These are phyloP conservation scores for Cryptosporidium meleagridis DNA, from an alignment of 169 alveolate genomes.

Conservation along the genomic window DNA sequence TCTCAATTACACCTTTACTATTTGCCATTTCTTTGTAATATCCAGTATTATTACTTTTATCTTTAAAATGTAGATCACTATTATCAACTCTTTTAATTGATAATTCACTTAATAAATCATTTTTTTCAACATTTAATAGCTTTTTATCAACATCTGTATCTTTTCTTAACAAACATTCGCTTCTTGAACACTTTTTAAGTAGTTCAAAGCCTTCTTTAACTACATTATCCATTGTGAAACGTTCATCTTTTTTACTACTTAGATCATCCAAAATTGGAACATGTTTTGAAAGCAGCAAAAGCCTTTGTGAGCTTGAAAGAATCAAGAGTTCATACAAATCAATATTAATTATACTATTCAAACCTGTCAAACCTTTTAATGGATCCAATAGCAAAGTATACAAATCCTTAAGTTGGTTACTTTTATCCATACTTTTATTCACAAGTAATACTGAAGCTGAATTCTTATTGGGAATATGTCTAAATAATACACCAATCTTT, in stretches of 20 bases:
- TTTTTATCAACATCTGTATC: not conserved
- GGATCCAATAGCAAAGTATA: slow-evolving; percentile 28
- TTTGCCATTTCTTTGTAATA: not conserved
- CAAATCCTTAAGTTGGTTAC: slow-evolving; percentile 36
- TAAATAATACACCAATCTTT: slow-evolving; percentile 24
- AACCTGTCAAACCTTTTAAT: not conserved
- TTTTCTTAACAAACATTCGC: slow-evolving; percentile 4
- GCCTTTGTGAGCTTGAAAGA: slow-evolving; percentile 34
- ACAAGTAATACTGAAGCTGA: slow-evolving; percentile 37
- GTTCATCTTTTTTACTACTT: not conserved
- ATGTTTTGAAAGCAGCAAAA: slow-evolving; percentile 27
- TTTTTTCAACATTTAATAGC: not conserved
- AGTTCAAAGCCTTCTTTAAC: slow-evolving; percentile 26
- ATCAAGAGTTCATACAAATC: slow-evolving; percentile 47
- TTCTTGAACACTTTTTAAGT: slow-evolving; percentile 1
- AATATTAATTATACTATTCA: slow-evolving; percentile 22
- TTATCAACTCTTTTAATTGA: not conserved
- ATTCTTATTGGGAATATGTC: slow-evolving; percentile 31
- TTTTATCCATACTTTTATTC: slow-evolving; percentile 24
- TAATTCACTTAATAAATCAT: slow-evolving; percentile 8
- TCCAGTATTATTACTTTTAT: not conserved
- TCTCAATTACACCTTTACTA: not conserved
- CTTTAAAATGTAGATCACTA: not conserved
- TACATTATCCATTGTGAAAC: not conserved
- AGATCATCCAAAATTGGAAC: not conserved